phyloP scores from a whole-genome alignment of 2,329 filamentous ascomycete genomes.

The Paraphoma sp. region DNA sequence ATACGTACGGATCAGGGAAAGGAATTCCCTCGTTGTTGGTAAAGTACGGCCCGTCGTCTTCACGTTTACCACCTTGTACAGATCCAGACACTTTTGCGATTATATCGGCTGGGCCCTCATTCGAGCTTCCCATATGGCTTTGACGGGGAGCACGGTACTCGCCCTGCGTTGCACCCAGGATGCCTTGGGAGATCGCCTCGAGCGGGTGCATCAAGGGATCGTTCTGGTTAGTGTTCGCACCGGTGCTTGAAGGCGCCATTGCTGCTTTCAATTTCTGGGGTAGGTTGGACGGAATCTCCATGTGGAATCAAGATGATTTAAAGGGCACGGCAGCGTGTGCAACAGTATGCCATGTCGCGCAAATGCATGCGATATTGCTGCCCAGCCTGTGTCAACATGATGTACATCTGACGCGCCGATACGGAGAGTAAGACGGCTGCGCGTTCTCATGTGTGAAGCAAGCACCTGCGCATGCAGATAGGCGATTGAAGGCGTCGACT shows the following conservation, averaged over 20 bases:
- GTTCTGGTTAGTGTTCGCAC: constrained; percentile 41
- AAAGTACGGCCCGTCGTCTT: constrained; percentile 60
- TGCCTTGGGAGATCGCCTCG: constrained; percentile 50
- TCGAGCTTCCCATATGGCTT: constrained; percentile 52
- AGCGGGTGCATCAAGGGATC: constrained; percentile 50
- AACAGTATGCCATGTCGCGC: constrained; percentile 11
- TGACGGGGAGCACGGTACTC: constrained; percentile 49
- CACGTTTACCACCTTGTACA: constrained; percentile 53
- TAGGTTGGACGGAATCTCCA: constrained; percentile 24
- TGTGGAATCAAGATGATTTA: constrained; percentile 9
- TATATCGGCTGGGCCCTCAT: constrained; percentile 61
- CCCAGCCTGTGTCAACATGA: constrained; percentile 23
- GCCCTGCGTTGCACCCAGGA: constrained; percentile 44
- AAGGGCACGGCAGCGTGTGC: constrained; percentile 3
- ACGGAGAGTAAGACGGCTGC: constrained; percentile 2
- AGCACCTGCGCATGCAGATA: neutral
- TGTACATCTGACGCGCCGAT: constrained; percentile 23
- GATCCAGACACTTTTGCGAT: constrained; percentile 59
- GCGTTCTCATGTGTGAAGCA: constrained; percentile 6
- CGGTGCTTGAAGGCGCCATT: constrained; percentile 28
- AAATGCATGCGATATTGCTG: neutral
- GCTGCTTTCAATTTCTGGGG: constrained; percentile 18
- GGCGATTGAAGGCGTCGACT: neutral
- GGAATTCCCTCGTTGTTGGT: constrained; percentile 63
- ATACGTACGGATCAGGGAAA: constrained; percentile 54